Evolutionary conservation across 345 rosid genomes (phyloP).

Genomic region (Geranium rotundifolium): DNA sequence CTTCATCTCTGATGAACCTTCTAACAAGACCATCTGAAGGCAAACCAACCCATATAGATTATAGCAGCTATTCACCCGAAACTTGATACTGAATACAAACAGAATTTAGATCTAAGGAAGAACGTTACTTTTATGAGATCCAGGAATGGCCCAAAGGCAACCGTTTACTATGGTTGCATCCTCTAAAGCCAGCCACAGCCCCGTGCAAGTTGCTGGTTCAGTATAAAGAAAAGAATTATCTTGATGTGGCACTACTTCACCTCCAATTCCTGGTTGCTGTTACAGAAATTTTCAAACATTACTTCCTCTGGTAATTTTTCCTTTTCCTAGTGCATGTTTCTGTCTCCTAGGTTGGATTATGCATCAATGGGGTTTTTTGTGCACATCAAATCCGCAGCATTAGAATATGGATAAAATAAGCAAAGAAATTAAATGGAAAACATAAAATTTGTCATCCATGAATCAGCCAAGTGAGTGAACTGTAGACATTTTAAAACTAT

Average conservation of each 20-base stretch:
- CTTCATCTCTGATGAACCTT: conserved; percentile 68
- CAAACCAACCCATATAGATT: conserved; percentile 5
- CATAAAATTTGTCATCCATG: not conserved
- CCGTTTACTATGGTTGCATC: conserved; percentile 75
- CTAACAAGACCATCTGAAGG: conserved; percentile 80
- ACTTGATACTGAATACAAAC: not conserved
- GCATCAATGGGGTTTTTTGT: no score
- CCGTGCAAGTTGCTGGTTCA: conserved; percentile 79
- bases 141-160: conserved; percentile 98
- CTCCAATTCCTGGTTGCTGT: conserved; percentile 99
- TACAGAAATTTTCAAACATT: conserved; percentile 1
- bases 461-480: not conserved
- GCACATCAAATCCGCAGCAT: no score
- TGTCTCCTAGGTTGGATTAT: no score
- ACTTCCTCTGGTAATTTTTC: not conserved
- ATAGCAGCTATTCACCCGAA: not conserved
- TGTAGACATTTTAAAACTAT: not conserved
- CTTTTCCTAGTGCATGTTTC: no score
- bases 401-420: no score
- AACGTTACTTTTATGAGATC: conserved; percentile 70
- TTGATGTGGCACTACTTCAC: conserved; percentile 94
- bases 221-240: conserved; percentile 85
- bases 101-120: not conserved
- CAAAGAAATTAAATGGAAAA: no score
- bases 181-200: conserved; percentile 94